Evolutionary conservation across 129 eudicot species (phyloP).

Genomic region (Tanacetum coccineum): DNA sequence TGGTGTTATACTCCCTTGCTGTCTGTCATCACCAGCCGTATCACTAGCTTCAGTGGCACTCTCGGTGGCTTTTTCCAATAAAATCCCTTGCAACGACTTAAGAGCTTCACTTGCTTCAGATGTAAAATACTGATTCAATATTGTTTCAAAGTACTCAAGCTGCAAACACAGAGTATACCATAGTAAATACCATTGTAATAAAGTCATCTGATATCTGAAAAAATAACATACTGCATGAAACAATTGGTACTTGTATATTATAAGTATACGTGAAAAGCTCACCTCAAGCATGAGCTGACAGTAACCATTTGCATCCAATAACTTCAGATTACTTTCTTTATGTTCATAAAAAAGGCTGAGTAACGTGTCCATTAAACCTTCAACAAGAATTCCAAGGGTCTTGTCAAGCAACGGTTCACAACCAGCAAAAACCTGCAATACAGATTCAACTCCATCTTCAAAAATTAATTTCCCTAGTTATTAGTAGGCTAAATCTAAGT

Average conservation of each 20-base stretch:
- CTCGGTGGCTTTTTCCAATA: conserved; percentile 80
- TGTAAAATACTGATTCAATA: conserved; percentile 81
- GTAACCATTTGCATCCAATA: conserved; percentile 87
- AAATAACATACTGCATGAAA: too few relatives aligned
- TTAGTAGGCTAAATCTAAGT: too few relatives aligned
- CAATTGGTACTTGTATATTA: too few relatives aligned
- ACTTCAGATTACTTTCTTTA: conserved; percentile 48
- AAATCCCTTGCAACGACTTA: conserved; percentile 75
- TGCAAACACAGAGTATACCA: conserved; percentile 30
- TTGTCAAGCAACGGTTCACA: conserved; percentile 84
- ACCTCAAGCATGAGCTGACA: conserved; percentile 98
- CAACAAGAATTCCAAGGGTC: conserved; percentile 89
- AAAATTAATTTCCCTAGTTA: too few relatives aligned
- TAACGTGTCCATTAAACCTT: conserved; percentile 79
- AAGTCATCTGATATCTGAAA: too few relatives aligned
- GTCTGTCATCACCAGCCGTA: conserved; percentile 52
- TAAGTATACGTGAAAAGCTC: conserved; percentile 2
- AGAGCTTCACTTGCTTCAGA: conserved; percentile 82
- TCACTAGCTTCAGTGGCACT: conserved; percentile 45
- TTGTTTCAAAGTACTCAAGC: conserved; percentile 95
- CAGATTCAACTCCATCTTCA: neutral
- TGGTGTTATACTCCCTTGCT: conserved; percentile 62
- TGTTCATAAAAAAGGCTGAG: conserved; percentile 82
- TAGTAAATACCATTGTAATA: too few relatives aligned
- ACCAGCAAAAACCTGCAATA: conserved; percentile 75